Base-by-base conservation (phyloP, 352 stramenopile genomes). In the Phytopythium vexans region DNA sequence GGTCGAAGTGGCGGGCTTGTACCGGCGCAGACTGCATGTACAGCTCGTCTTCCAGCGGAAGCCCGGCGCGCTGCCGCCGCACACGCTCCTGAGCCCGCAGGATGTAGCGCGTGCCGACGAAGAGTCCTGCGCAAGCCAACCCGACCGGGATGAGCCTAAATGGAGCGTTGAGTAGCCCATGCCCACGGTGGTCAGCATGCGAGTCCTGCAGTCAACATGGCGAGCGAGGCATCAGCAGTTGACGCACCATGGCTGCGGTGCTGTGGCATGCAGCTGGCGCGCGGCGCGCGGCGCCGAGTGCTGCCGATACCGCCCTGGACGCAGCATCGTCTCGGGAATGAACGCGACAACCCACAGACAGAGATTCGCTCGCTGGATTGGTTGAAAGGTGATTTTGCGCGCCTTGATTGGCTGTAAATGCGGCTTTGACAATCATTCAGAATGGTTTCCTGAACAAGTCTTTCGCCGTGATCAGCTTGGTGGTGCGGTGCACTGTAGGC, bases 51-150 rank as follows among this genome's bases (percentile, higher is more conserved):
- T 86, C 72, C 1, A 66, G 60, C 7, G 75, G 73, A 1, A 89
- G 60, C 0, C 77, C 77, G 1, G 63, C 77, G 4, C 60, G 65
- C 6, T 67, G 52, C 33, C 71, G 59, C 3, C 73, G 68, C 45
- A 89, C 65, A 15, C 77, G 75, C 53, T 89, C 77, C 54, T 85
- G 77, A 0, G 67, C 74, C 0, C 77, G 77, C 31, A 87, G 35
- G 15, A 86, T 60, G 59, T 86, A 89, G 21, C 71, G 64, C 27
- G 75, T 80, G 33, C 75, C 75, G 1, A 89, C 39, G 43, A 74
- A 87, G 33, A 89, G 58, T 1, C 65, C 75, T 1, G 69, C 64
- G 12, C 67, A 85, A 3, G 68, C 66, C 9, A 74, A 16, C 0
- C 70, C 75, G 14, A 71, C 73, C 4, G 72, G 70, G 2, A 87